These are phyloP conservation scores for Saccharomycopsis fibuligera DNA, from an alignment of 805 yeast species.

Conservation along the genomic window DNA sequence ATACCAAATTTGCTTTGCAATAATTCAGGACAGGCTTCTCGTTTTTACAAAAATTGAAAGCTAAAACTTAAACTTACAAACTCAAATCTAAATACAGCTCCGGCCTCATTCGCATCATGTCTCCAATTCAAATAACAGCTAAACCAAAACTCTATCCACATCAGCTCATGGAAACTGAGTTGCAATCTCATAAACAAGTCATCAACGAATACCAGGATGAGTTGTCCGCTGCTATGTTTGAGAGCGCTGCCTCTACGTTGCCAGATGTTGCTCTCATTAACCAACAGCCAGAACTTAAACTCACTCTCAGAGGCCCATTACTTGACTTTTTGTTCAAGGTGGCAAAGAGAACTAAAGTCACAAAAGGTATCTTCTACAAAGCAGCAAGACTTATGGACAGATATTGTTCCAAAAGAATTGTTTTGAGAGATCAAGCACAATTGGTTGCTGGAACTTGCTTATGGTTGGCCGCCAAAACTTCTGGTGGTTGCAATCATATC, in stretches of 20 bases:
- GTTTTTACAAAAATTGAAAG: too few species aligned
- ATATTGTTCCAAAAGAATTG: constrained; percentile 82
- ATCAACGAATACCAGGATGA: constrained; percentile 50
- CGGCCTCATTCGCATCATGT: not conserved
- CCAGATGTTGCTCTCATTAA: constrained; percentile 63
- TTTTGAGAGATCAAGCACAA: constrained; percentile 80
- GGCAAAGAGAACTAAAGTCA: constrained; percentile 54
- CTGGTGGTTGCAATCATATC: constrained; percentile 67
- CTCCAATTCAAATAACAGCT: constrained; percentile 26
- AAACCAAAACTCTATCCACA: constrained; percentile 46
- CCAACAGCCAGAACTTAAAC: constrained; percentile 82
- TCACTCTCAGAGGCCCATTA: constrained; percentile 64
- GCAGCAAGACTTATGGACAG: constrained; percentile 79
- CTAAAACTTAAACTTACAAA: too few species aligned
- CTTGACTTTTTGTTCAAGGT: constrained; percentile 77
- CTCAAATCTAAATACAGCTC: too few species aligned
- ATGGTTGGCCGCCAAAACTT: constrained; percentile 88
- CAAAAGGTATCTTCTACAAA: constrained; percentile 62
- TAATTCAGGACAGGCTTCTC: too few species aligned
- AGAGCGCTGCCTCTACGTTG: constrained; percentile 33
- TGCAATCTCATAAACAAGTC: constrained; percentile 38
- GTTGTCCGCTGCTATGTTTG: constrained; percentile 34
- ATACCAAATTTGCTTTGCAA: too few species aligned
- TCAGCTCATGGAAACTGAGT: constrained; percentile 43
- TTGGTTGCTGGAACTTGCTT: constrained; percentile 85